Conservation (phyloP, 805 yeast genomes). For the Kluyveromyces lactis region DNA sequence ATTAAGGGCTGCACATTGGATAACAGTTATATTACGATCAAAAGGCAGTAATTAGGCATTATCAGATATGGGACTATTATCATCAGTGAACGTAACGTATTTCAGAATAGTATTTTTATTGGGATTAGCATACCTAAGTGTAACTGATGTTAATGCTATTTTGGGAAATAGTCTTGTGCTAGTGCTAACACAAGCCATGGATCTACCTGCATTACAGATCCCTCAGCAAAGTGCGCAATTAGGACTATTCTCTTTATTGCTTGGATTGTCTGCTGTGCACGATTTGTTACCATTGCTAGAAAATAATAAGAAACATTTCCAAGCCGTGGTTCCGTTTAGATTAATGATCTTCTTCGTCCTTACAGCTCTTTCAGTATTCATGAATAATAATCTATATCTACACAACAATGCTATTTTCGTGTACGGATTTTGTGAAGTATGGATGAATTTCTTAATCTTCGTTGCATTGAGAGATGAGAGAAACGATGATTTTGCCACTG, state of each 20-base stretch:
- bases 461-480: constrained; percentile 59
- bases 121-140: constrained; percentile 36
- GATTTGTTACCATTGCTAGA: constrained; percentile 56
- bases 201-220: constrained; percentile 31
- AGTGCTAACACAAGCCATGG: constrained; percentile 55
- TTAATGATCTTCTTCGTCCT: constrained; percentile 41
- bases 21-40: too few relatives aligned
- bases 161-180: constrained; percentile 39
- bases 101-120: constrained; percentile 39
- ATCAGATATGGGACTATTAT: constrained; percentile 40
- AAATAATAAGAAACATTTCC: constrained; percentile 41
- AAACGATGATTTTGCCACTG: constrained; percentile 33
- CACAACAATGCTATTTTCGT: constrained; percentile 57
- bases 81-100: constrained; percentile 41
- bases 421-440: constrained; percentile 55
- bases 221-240: constrained; percentile 34
- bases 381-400: constrained; percentile 34
- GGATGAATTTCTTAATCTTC: constrained; percentile 59
- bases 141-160: constrained; percentile 40
- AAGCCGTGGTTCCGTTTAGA: constrained; percentile 52
- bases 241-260: constrained; percentile 42
- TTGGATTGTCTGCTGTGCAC: constrained; percentile 36
- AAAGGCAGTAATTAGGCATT: not conserved
- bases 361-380: constrained; percentile 42
- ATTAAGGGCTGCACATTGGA: too few relatives aligned